phyloP scores from a whole-genome alignment of 495 filamentous ascomycete species.

The Penicillium verhagenii region DNA sequence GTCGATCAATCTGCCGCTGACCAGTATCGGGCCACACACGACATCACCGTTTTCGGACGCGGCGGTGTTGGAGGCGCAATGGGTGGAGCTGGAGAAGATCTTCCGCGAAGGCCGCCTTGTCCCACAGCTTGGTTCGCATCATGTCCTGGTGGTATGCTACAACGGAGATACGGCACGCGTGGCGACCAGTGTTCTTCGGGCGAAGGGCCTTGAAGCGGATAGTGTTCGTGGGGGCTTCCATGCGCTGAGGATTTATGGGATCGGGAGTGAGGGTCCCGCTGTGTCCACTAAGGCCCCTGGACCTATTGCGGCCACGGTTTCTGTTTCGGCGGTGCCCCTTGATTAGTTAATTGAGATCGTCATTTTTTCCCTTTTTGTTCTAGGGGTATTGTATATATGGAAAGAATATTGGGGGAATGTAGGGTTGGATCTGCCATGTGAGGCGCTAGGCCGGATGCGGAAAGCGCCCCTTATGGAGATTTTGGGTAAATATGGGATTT shows the following conservation, averaged over 20 bases:
- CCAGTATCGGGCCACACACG: constrained; percentile 28
- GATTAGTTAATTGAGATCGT: constrained; percentile 8
- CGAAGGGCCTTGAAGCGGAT: constrained; percentile 48
- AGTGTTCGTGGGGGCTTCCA: constrained; percentile 47
- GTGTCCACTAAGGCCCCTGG: not conserved
- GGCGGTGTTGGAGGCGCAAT: constrained; percentile 42
- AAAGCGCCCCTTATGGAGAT: not conserved
- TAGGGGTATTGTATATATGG: not conserved
- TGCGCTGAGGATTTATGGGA: constrained; percentile 30
- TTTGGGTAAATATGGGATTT: not conserved
- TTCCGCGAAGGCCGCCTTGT: constrained; percentile 28
- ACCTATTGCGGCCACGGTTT: constrained; percentile 17
- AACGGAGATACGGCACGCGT: constrained; percentile 53
- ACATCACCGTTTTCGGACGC: constrained; percentile 47
- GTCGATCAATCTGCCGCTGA: constrained; percentile 44
- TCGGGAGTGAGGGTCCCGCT: constrained; percentile 16
- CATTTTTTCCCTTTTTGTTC: not conserved
- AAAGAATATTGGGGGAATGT: constrained; percentile 15
- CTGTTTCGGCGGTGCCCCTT: constrained; percentile 23
- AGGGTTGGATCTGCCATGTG: constrained; percentile 21
- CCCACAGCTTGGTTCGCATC: constrained; percentile 26
- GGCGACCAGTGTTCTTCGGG: constrained; percentile 52
- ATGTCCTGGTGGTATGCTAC: constrained; percentile 51
- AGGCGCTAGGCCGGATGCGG: constrained; percentile 18
- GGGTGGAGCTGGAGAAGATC: constrained; percentile 44